Base-by-base conservation (phyloP, 306 rosid genomes). In the Vigna nakashimae region DNA sequence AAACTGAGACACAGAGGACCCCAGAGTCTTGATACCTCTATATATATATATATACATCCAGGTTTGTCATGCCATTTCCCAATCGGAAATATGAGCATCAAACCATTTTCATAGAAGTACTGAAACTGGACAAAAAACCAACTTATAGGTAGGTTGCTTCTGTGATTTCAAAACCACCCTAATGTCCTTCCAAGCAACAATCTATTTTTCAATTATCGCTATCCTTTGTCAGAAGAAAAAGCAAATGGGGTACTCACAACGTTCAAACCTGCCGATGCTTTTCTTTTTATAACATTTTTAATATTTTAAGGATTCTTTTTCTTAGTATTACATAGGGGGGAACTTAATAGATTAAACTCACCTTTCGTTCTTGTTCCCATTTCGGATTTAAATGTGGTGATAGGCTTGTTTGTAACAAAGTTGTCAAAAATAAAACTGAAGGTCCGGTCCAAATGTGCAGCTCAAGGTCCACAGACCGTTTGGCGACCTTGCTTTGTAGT, bases 21-120 rank as follows among this genome's bases (percentile, higher is more conserved):
- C 78, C 85, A 78, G 64, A 73, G 1, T 30, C 71, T 71, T 76
- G 74, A 80, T 71, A 71, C 13, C 67, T 75, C 69, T 46, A 76
- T 30, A 30, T 30, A 30, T 80, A 20, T 26, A 26, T 80, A 65
- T 80, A 20, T 26, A 26, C 76, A 65, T 80, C 73, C 82, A 76
- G 51, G 43, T 76, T 80, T 72, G 58, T 66, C 70, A 40, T 43
- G 46, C 40, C n/a, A 34, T 22, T 79, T 70, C 65, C 55, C 63
- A 65, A 56, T 10, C 77, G 16, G 34, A 76, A 57, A 69, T 69
- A 69, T 51, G 24, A 68, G 53, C 58, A 59, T 50, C 36, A 65
- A 58, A 51, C 73, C 32, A 75, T 51, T 75, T 81, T 20, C 58
- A 75, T 59, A 17, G 77, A 50, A 30, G 67, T 63, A 18, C 55